These are phyloP conservation scores for Prillingera fragicola DNA, from an alignment of 1,284 basidiomycete species.

Conservation along the genomic window DNA sequence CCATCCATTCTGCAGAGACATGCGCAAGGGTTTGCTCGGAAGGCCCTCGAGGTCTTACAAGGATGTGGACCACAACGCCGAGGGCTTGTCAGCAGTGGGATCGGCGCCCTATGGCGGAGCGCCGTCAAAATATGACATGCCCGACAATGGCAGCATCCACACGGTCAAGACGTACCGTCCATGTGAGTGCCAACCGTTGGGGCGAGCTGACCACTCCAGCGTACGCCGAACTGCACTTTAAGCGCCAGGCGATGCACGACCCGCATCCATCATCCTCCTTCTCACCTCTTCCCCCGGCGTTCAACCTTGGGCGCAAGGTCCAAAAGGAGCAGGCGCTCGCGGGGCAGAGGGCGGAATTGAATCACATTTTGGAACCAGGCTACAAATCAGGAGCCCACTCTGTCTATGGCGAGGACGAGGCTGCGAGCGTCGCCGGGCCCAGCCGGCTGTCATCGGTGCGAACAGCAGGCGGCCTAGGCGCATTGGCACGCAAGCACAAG, in stretches of 20 bases:
- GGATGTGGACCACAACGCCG: slow-evolving; percentile 33
- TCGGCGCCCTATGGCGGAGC: slow-evolving; percentile 17
- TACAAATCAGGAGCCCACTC: slow-evolving; percentile 27
- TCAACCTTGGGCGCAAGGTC: slow-evolving; percentile 30
- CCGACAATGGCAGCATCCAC: slow-evolving; percentile 6
- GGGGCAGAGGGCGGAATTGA: slow-evolving; percentile 39
- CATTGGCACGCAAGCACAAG: slow-evolving; percentile 9
- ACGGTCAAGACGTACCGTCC: slow-evolving; percentile 44
- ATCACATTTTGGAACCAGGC: slow-evolving; percentile 42
- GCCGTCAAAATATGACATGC: slow-evolving; percentile 1
- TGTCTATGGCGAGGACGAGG: slow-evolving; percentile 19
- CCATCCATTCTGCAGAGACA: too few species aligned
- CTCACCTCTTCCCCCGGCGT: slow-evolving; percentile 35
- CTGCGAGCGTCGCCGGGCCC: slow-evolving; percentile 28
- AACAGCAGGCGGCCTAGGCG: slow-evolving; percentile 31
- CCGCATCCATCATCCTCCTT: slow-evolving; percentile 35
- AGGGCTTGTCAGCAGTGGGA: slow-evolving; percentile 30
- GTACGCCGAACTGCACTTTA: slow-evolving; percentile 35
- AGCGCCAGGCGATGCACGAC: slow-evolving; percentile 33
- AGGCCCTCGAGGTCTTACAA: slow-evolving; percentile 43
- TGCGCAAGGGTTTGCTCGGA: slow-evolving; percentile 21
- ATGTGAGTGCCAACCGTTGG: slow-evolving; percentile 24
- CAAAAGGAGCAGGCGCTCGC: slow-evolving; percentile 33
- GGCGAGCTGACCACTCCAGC: not conserved
- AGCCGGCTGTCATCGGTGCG: slow-evolving; percentile 23